These are phyloP conservation scores for Arthrobotrys musiformis DNA, from an alignment of 2,329 filamentous ascomycete genomes.

Conservation along the genomic window DNA sequence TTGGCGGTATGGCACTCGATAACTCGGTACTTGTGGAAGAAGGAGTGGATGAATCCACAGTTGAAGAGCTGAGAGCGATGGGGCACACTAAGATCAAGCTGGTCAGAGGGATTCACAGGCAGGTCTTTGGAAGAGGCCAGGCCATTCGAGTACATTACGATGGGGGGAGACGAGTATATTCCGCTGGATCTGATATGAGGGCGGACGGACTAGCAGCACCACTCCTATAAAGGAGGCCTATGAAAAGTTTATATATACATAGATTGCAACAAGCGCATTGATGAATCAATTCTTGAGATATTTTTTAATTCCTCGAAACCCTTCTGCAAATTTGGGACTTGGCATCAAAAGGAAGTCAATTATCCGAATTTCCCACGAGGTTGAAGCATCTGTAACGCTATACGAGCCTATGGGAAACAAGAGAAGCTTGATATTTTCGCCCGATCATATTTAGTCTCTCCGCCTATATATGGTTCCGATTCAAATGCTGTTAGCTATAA, in stretches of 20 bases:
- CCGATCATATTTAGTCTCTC: not conserved
- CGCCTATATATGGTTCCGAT: not conserved
- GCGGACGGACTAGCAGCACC: conserved; percentile 81
- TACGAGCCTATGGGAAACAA: not conserved
- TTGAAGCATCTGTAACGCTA: too few relatives aligned
- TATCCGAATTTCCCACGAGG: too few relatives aligned
- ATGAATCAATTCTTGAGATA: not conserved
- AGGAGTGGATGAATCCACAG: conserved; percentile 76
- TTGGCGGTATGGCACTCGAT: conserved; percentile 75
- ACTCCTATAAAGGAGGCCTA: conserved; percentile 57
- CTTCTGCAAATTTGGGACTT: too few relatives aligned
- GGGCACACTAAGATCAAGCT: conserved; percentile 77
- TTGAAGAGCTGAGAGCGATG: conserved; percentile 73
- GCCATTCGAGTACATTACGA: conserved; percentile 83
- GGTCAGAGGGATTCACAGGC: conserved; percentile 73
- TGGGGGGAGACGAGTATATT: conserved; percentile 76
- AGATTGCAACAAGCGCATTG: too few relatives aligned
- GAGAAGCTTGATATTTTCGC: conserved; percentile 20
- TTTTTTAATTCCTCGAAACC: too few relatives aligned
- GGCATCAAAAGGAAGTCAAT: too few relatives aligned
- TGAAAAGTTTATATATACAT: not conserved
- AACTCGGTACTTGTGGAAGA: conserved; percentile 77
- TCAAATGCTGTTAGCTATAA: not conserved
- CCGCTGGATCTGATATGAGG: conserved; percentile 85
- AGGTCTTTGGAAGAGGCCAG: conserved; percentile 85